A percentile compares a stretch with the other conserved stretches of the same genome.
phyloP scores from a whole-genome alignment of 2,329 filamentous ascomycete genomes.

The Sporothrix protearum region DNA sequence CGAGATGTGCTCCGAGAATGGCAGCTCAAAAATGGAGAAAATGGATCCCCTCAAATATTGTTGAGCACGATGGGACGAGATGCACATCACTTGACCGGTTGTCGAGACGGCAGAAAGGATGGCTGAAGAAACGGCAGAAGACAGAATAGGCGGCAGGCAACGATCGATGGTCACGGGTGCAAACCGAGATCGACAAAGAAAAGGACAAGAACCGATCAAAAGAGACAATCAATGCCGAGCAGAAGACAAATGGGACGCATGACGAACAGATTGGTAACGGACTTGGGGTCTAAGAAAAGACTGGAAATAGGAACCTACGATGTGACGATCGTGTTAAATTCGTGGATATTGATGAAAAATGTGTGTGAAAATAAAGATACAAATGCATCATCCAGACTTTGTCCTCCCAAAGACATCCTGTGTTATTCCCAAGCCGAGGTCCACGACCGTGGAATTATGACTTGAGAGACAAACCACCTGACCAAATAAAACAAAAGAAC shows the following conservation, averaged over 20 bases:
- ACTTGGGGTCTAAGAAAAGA: background rate
- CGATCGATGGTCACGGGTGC: background rate
- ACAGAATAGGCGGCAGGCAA: background rate
- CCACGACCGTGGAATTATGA: background rate
- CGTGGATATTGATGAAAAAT: background rate
- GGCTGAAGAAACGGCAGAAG: background rate
- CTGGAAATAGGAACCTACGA: background rate
- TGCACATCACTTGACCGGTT: background rate
- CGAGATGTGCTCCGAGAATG: conserved; percentile 3
- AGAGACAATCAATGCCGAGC: background rate
- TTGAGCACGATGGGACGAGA: background rate
- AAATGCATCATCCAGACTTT: background rate
- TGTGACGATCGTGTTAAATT: background rate
- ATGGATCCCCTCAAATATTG: background rate
- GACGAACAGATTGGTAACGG: conserved; percentile 8
- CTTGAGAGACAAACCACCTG: background rate
- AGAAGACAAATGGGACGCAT: background rate
- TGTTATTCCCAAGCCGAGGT: background rate
- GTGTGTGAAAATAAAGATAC: background rate
- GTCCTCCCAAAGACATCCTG: background rate
- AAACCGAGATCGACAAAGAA: background rate
- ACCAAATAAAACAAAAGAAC: background rate
- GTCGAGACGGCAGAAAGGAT: background rate
- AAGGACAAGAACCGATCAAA: background rate
- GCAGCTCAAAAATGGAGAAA: background rate